phyloP scores from a whole-genome alignment of 2,329 filamentous ascomycete genomes.

The Phialocephala subalpina region DNA sequence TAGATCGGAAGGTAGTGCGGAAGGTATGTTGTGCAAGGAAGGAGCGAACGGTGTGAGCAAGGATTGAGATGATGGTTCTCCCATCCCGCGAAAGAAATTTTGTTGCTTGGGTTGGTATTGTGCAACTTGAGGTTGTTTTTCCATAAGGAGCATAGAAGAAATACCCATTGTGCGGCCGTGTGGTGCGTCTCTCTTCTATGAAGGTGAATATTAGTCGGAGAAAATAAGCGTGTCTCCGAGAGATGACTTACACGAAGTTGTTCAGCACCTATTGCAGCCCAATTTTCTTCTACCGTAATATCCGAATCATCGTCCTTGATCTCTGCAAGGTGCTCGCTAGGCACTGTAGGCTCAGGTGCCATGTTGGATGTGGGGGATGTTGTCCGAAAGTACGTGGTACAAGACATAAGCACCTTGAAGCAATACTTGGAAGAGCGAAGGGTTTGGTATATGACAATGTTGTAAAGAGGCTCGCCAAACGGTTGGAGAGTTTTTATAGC shows the following conservation, averaged over 20 bases:
- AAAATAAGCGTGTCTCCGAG: background rate
- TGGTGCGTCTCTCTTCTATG: background rate
- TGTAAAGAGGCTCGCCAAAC: too few species aligned
- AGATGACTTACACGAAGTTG: constrained; percentile 1
- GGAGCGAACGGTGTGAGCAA: background rate
- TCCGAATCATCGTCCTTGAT: background rate
- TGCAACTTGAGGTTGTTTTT: background rate
- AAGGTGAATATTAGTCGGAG: background rate
- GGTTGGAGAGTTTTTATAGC: too few species aligned
- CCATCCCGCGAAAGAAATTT: background rate
- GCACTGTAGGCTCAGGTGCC: background rate
- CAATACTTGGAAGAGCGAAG: too few species aligned
- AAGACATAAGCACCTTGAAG: background rate
- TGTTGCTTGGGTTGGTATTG: background rate
- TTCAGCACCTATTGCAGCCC: background rate
- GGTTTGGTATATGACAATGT: too few species aligned
- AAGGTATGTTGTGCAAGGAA: background rate
- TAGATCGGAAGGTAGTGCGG: background rate
- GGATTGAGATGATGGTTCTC: background rate
- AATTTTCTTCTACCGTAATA: background rate
- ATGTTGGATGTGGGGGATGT: background rate
- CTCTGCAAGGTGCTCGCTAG: background rate
- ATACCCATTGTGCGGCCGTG: background rate
- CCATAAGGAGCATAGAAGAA: background rate
- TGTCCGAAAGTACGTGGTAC: background rate